Evolutionary conservation across 2,329 filamentous ascomycete species (phyloP), one percentile per base, ranked within the genome.

Genomic region (Colletotrichum sansevieriae): DNA sequence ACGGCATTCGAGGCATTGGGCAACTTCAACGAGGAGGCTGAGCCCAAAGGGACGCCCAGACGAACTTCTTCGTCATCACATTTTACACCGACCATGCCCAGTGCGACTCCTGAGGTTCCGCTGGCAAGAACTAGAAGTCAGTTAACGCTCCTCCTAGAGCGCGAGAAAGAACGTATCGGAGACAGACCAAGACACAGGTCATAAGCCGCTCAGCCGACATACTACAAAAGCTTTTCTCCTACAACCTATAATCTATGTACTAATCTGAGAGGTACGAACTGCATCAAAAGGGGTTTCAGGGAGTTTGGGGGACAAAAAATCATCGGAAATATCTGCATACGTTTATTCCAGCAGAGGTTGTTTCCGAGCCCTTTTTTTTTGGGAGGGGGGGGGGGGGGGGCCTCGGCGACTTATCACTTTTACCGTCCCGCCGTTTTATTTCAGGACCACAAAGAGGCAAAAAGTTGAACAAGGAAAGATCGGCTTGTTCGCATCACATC

Each of bases 81-180:
- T 22, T 82, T 87, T 64, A 82, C 80, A 4, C 86, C 86, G 25
- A 88, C 85, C 0, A 82, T 81, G 63, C 85, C 84, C 4, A 84
- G 80, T 49, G 76, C 80, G 11, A 78, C 80, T 13, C 77, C 83
- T 29, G 77, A 77, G 13, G 79, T 87, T 8, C 85, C 84, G 4
- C 78, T 90, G 56, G 86, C 82, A n/a, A 81, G 87, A 65, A 86
- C 87, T n/a, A 88, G 85, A 75, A 90, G 87, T 72, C 87, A 90
- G 74, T 78, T 90, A 33, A 85, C 84, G 10, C 77, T 90, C 4
- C 78, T 90, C 1, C 79, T 90, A 20, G 85, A 88, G 72, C 83
- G 84, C 41, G 86, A 87, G 70, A 85, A 83, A 72, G 77, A 61
- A 54, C 56, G 63, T 10, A n/a, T 67, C 35, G 67, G 67, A 22